Conservation (phyloP, 2,329 filamentous ascomycete genomes). For the Lizonia empirigonia region DNA sequence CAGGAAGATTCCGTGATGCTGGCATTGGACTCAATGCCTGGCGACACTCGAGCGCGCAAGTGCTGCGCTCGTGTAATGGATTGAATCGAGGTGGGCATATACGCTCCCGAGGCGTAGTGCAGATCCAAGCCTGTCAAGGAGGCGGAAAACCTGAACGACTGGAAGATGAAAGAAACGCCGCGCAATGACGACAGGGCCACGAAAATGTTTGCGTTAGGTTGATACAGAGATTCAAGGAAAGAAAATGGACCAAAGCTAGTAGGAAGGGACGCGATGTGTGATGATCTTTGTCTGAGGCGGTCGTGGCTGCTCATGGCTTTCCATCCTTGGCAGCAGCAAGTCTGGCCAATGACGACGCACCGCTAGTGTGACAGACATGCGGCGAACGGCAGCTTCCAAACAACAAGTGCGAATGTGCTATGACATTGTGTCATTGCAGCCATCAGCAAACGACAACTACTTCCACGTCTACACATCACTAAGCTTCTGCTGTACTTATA, state of each 20-base stretch:
- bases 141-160: conserved; percentile 31
- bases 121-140: conserved; percentile 42
- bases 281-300: conserved; percentile 45
- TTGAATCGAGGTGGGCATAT: conserved; percentile 31
- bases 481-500: not conserved
- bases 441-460: not conserved
- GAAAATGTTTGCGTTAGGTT: conserved; percentile 20
- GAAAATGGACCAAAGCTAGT: conserved; percentile 24
- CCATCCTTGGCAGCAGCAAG: conserved; percentile 28
- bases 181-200: conserved; percentile 22
- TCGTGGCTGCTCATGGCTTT: conserved; percentile 40
- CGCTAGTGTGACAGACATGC: conserved; percentile 33
- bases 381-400: conserved; percentile 20
- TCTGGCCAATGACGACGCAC: conserved; percentile 30
- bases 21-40: conserved; percentile 30
- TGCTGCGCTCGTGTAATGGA: conserved; percentile 21
- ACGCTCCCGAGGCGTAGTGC: conserved; percentile 42
- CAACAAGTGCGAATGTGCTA: conserved; percentile 19
- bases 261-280: conserved; percentile 33
- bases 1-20: conserved; percentile 30
- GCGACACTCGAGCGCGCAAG: conserved; percentile 13
- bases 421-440: conserved; percentile 5
- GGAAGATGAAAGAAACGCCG: conserved; percentile 31
- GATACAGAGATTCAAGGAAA: conserved; percentile 24
- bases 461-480: conserved; percentile 1